Conservation (phyloP, 2,329 filamentous ascomycete genomes). For the Diaporthe nobilis region DNA sequence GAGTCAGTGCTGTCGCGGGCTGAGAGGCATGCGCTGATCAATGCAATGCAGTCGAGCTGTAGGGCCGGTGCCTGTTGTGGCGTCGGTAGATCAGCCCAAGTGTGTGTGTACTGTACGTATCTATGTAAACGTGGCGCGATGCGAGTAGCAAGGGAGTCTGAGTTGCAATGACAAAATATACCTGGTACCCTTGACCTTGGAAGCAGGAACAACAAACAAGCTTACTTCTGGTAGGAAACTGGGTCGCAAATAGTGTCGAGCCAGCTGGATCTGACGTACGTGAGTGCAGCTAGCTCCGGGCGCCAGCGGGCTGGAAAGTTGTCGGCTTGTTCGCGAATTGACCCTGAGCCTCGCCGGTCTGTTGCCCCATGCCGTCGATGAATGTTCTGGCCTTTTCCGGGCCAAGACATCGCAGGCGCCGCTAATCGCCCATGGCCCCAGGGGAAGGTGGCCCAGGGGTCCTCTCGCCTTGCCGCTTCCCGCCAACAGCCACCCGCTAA, state of each 20-base stretch:
- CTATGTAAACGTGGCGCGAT: conserved; percentile 30
- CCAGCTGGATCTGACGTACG: not conserved
- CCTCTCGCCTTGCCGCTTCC: conserved; percentile 19
- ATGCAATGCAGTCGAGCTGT: conserved; percentile 27
- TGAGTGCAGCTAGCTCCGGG: not conserved
- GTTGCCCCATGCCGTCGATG: not conserved
- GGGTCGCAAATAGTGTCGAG: conserved; percentile 1
- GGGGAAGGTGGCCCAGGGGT: conserved; percentile 11
- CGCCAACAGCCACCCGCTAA: not conserved
- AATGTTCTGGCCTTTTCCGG: conserved; percentile 19
- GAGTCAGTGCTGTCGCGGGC: conserved; percentile 32
- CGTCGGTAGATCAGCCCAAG: conserved; percentile 11
- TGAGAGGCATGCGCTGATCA: conserved; percentile 40
- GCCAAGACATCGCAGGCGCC: conserved; percentile 5
- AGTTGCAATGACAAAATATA: not conserved
- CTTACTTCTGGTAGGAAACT: too few species aligned
- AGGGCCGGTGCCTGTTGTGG: conserved; percentile 25
- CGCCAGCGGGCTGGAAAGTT: not conserved
- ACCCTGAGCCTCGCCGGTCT: not conserved
- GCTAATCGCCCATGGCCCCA: conserved; percentile 18
- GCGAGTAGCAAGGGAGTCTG: conserved; percentile 12
- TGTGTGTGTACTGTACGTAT: conserved; percentile 15
- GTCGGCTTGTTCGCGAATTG: not conserved
- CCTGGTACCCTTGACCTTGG: not conserved
- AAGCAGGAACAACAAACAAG: not conserved